A percentile compares a stretch with the other conserved stretches of the same genome.
These are phyloP conservation scores for Seiridium cupressi DNA, from an alignment of 2,329 filamentous ascomycete species.

Conservation along the genomic window DNA sequence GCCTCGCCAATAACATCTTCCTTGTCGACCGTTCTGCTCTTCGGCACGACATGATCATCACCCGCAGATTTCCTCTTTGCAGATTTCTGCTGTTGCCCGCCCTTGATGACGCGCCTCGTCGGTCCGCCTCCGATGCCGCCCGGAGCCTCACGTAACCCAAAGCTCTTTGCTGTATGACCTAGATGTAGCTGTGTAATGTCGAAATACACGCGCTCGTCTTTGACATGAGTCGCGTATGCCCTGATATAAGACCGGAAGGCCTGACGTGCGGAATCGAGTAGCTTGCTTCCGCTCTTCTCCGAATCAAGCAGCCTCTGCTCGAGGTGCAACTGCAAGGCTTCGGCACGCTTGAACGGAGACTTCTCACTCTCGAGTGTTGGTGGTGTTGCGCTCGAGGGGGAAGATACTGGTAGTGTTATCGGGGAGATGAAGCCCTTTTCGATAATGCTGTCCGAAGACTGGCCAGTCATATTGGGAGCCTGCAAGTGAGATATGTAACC, in stretches of 20 bases:
- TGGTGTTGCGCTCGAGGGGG: constrained; percentile 62
- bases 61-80: constrained; percentile 22
- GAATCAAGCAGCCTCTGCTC: constrained; percentile 55
- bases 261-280: constrained; percentile 77
- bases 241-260: constrained; percentile 91
- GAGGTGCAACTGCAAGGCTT: constrained; percentile 57
- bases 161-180: constrained; percentile 91
- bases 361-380: constrained; percentile 38
- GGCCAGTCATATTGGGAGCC: constrained; percentile 41
- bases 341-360: constrained; percentile 47
- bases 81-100: constrained; percentile 29
- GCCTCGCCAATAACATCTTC: constrained; percentile 38
- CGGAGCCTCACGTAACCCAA: constrained; percentile 84
- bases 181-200: constrained; percentile 89
- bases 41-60: constrained; percentile 18
- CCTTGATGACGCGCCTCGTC: constrained; percentile 39
- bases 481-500: constrained; percentile 78
- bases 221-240: constrained; percentile 91
- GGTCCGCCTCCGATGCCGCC: constrained; percentile 71
- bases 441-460: constrained; percentile 53
- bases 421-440: constrained; percentile 64
- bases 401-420: constrained; percentile 56
- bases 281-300: constrained; percentile 37
- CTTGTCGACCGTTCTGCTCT: constrained; percentile 26
- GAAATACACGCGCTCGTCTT: constrained; percentile 81